Evolutionary conservation across 495 filamentous ascomycete genomes (phyloP).

Genomic region (Penicillium desertorum): DNA sequence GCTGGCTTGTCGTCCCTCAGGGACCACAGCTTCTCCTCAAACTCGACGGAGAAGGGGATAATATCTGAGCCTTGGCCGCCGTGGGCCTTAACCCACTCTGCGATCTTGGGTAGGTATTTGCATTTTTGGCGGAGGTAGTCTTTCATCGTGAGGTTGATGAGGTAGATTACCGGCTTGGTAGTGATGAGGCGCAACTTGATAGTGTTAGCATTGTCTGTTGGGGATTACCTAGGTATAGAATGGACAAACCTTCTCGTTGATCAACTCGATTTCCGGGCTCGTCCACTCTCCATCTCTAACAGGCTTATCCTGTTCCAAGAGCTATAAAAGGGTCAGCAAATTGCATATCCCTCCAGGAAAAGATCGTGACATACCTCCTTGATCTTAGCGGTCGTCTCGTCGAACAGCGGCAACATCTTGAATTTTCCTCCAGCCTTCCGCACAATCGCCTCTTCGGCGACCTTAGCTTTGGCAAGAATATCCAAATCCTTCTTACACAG

Average conservation of each 20-base stretch:
- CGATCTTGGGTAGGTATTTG: conserved; percentile 3
- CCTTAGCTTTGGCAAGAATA: conserved; percentile 2
- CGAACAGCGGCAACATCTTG: conserved; percentile 1
- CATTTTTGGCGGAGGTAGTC: conserved; percentile 1
- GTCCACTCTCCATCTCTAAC: conserved; percentile 3
- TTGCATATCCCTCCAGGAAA: not conserved
- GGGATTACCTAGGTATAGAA: not conserved
- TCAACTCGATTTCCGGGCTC: conserved; percentile 2
- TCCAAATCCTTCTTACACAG: conserved; percentile 2
- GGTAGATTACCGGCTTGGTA: conserved; percentile 2
- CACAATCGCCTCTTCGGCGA: conserved; percentile 3
- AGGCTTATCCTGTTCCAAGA: conserved; percentile 3
- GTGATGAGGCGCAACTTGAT: not conserved
- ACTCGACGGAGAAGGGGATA: conserved; percentile 4
- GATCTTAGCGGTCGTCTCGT: conserved; percentile 1
- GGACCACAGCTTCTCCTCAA: conserved; percentile 4
- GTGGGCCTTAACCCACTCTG: conserved; percentile 1
- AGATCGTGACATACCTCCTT: not conserved
- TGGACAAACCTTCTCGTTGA: conserved; percentile 3
- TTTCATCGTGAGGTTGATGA: conserved; percentile 1
- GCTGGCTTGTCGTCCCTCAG: not conserved
- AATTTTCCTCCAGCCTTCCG: conserved; percentile 1
- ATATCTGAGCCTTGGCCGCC: not conserved
- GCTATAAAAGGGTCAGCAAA: not conserved
- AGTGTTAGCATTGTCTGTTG: not conserved